phyloP scores from a whole-genome alignment of 164 flowering plant genomes.

The Umbilicus rupestris region DNA sequence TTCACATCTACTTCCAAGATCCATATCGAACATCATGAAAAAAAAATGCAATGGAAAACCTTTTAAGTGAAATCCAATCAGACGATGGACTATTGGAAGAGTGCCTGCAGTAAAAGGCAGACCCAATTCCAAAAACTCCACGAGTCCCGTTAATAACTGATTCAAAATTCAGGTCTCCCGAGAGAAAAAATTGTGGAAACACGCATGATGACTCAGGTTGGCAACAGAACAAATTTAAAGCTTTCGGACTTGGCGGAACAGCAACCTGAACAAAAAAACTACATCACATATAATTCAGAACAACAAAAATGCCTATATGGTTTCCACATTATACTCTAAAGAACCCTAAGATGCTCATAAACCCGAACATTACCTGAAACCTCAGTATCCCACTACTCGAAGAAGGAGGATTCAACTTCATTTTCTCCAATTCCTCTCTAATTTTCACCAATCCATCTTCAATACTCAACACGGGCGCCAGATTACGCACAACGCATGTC shows the following conservation, averaged over 20 bases:
- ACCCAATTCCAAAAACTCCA: conserved; percentile 73
- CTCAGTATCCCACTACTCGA: conserved; percentile 47
- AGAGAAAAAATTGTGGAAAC: conserved; percentile 68
- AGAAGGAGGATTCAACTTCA: conserved; percentile 51
- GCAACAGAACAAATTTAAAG: conserved; percentile 57
- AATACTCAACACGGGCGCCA: conserved; percentile 70
- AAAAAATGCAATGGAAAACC: conserved; percentile 25
- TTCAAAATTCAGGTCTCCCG: conserved; percentile 30
- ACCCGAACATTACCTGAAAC: conserved; percentile 48
- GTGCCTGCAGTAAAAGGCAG: conserved; percentile 44
- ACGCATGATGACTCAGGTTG: conserved; percentile 48
- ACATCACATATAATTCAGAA: background rate
- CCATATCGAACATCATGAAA: background rate
- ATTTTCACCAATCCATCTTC: conserved; percentile 49
- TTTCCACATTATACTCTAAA: background rate
- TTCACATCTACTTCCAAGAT: background rate
- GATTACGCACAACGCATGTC: conserved; percentile 42
- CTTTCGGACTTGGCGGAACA: conserved; percentile 73
- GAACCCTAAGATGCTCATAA: background rate
- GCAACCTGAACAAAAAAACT: conserved; percentile 50
- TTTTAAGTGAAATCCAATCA: conserved; percentile 22
- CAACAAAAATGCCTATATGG: background rate
- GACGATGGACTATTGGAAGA: conserved; percentile 20
- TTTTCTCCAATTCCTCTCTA: conserved; percentile 43
- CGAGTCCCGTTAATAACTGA: conserved; percentile 24